phyloP scores from a whole-genome alignment of 345 rosid genomes.

The Gossypium stocksii region DNA sequence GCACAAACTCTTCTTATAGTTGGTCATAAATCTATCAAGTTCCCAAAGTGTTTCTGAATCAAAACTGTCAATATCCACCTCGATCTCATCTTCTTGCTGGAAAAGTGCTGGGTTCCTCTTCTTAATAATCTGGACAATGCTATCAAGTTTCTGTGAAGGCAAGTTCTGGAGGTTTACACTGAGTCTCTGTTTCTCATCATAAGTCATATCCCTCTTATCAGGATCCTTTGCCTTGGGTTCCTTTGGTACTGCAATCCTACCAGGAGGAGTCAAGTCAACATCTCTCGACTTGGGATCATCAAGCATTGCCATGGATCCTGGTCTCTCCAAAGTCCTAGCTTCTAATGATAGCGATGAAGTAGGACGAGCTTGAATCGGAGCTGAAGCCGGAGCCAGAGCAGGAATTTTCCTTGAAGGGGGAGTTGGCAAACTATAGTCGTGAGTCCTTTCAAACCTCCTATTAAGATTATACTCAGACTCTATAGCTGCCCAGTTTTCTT shows the following conservation, averaged over 20 bases:
- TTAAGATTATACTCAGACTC: constrained; percentile 35
- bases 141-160: constrained; percentile 76
- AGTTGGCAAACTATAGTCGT: constrained; percentile 22
- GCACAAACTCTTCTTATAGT: constrained; percentile 41
- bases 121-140: constrained; percentile 76
- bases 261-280: constrained; percentile 21
- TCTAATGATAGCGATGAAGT: constrained; percentile 17
- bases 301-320: constrained; percentile 38
- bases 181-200: constrained; percentile 76
- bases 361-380: constrained; percentile 8
- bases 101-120: constrained; percentile 67
- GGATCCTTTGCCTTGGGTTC: constrained; percentile 42
- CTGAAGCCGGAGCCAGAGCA: constrained; percentile 10
- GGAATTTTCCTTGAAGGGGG: constrained; percentile 26
- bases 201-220: constrained; percentile 58
- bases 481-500: constrained; percentile 57
- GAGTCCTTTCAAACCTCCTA: constrained; percentile 23
- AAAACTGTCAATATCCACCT: constrained; percentile 80
- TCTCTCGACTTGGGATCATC: constrained; percentile 29
- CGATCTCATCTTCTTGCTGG: constrained; percentile 86
- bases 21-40: constrained; percentile 55
- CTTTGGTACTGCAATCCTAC: constrained; percentile 29
- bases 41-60: constrained; percentile 93
- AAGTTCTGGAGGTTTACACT: constrained; percentile 63
- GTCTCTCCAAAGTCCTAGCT: constrained; percentile 30